Conservation (phyloP, 148 eudicot genomes). For the Chenopodium formosanum region DNA sequence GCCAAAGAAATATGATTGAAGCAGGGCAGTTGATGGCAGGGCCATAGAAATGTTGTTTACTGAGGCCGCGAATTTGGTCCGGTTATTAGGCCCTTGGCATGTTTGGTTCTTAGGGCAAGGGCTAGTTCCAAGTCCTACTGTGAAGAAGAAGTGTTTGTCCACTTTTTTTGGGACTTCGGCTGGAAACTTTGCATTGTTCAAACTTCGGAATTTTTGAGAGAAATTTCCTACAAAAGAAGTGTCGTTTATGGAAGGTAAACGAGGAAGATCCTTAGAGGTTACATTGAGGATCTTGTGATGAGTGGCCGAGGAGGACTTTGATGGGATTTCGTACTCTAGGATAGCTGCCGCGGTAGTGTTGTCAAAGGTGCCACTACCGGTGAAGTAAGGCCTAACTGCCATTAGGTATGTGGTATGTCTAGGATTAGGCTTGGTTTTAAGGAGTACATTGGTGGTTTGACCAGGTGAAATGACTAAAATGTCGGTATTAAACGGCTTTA, state of each 20-base stretch:
- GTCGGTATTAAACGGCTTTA: slow-evolving; percentile 58
- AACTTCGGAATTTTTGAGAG: slow-evolving; percentile 41
- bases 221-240: slow-evolving; percentile 51
- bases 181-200: slow-evolving; percentile 42
- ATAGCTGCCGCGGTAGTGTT: slow-evolving; percentile 57
- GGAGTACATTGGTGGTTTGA: slow-evolving; percentile 69
- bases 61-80: slow-evolving; percentile 50
- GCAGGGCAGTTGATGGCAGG: slow-evolving; percentile 49
- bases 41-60: slow-evolving; percentile 57
- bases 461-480: slow-evolving; percentile 53
- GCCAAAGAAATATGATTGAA: slow-evolving; percentile 37
- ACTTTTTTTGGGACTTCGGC: slow-evolving; percentile 51
- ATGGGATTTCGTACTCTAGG: slow-evolving; percentile 44
- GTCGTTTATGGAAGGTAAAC: slow-evolving; percentile 50
- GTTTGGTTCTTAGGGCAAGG: slow-evolving; percentile 62
- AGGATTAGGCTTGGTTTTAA: slow-evolving; percentile 43
- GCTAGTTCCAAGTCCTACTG: slow-evolving; percentile 49
- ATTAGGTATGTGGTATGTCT: slow-evolving; percentile 44
- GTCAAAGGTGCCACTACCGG: slow-evolving; percentile 64
- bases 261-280: slow-evolving; percentile 27
- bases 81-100: slow-evolving; percentile 61
- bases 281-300: not conserved
- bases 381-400: slow-evolving; percentile 62
- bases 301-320: slow-evolving; percentile 16
- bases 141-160: slow-evolving; percentile 50